Evolutionary conservation across 1,139 yeast species (phyloP).

Genomic region (Ashbya aceris): DNA sequence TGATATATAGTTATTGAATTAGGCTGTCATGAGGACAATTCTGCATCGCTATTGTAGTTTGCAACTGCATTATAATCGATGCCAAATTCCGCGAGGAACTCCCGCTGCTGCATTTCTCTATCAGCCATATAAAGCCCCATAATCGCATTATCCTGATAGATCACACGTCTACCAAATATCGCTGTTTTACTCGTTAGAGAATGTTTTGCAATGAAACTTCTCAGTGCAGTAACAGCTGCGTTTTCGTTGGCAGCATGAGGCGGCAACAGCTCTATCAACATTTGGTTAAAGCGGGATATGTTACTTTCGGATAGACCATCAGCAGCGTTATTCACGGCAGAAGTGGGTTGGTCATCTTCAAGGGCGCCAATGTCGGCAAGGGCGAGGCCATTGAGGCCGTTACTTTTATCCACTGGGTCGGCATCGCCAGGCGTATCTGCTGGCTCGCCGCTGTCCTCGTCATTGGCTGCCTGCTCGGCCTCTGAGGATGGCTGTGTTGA

Average conservation of each 20-base stretch:
- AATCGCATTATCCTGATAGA: constrained; percentile 19
- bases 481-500: background rate
- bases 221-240: constrained; percentile 20
- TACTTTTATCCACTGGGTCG: background rate
- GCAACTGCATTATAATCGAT: constrained; percentile 12
- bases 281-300: constrained; percentile 15
- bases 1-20: background rate
- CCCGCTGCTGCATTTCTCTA: constrained; percentile 12
- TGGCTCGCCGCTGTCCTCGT: constrained; percentile 3
- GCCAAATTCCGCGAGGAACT: constrained; percentile 16
- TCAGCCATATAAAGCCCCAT: constrained; percentile 18
- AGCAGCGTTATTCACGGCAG: background rate
- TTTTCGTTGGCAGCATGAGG: constrained; percentile 13
- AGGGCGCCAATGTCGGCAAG: background rate
- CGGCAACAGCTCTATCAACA: constrained; percentile 20
- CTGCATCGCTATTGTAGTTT: constrained; percentile 1
- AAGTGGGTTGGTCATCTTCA: background rate
- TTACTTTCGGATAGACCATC: background rate
- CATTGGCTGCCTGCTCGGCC: constrained; percentile 1
- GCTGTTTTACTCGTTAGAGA: constrained; percentile 18
- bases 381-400: background rate
- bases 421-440: background rate
- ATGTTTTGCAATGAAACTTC: constrained; percentile 18
- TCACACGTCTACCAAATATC: constrained; percentile 19
- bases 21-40: background rate